phyloP scores from a whole-genome alignment of 352 stramenopile species.

The Thalassiosira oceanica region DNA sequence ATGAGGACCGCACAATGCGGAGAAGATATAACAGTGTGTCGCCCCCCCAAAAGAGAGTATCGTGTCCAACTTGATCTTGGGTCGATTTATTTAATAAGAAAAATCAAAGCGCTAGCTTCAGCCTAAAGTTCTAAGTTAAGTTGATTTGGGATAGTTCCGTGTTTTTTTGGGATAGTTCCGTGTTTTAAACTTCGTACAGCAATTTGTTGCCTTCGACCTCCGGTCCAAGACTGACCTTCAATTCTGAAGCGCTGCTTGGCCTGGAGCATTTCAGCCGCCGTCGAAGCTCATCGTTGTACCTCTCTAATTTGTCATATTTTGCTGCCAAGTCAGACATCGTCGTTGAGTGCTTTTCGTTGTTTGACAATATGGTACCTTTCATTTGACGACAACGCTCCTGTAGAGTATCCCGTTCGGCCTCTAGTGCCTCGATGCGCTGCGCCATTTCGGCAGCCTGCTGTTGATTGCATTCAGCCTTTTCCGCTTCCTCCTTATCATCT shows the following conservation, averaged over 20 bases:
- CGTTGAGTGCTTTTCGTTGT: constrained; percentile 51
- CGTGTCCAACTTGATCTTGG: too few species aligned
- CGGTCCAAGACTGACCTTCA: constrained; percentile 31
- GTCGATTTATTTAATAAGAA: too few species aligned
- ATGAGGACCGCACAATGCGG: too few species aligned
- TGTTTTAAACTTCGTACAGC: constrained; percentile 51
- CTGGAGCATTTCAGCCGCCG: constrained; percentile 15
- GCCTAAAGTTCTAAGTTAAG: too few species aligned
- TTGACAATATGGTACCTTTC: constrained; percentile 48
- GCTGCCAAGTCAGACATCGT: constrained; percentile 48
- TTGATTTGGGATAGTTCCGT: too few species aligned
- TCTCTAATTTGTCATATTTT: constrained; percentile 44
- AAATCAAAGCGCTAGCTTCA: too few species aligned
- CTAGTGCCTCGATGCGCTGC: too few species aligned
- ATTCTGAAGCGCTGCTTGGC: constrained; percentile 4
- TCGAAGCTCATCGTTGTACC: constrained; percentile 32
- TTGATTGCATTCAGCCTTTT: too few species aligned
- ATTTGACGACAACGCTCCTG: constrained; percentile 37
- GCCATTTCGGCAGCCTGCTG: too few species aligned
- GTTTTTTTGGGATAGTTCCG: too few species aligned
- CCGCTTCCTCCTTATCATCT: constrained; percentile 33
- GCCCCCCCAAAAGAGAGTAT: too few species aligned
- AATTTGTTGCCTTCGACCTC: constrained; percentile 26
- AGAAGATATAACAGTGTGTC: too few species aligned
- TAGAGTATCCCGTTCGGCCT: constrained; percentile 15